Evolutionary conservation across 345 rosid genomes (phyloP).

Genomic region (Acer yangbiense): DNA sequence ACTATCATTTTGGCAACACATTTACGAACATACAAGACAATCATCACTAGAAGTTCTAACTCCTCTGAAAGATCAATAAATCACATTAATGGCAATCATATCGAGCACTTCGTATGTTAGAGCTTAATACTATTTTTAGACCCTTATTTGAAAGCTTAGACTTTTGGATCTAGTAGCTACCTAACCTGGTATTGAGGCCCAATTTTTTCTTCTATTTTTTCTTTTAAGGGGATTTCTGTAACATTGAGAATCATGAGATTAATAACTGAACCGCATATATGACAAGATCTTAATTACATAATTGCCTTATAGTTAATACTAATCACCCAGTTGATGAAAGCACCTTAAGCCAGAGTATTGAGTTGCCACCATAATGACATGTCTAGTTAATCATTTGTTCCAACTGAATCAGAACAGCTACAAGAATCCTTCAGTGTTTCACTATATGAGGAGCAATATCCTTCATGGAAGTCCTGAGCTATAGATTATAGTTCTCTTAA

Average conservation of each 20-base stretch:
- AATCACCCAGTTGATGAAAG: neutral
- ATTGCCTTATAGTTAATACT: neutral
- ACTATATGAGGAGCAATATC: neutral
- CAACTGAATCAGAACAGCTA: neutral
- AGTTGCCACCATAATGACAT: neutral
- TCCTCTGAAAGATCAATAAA: neutral
- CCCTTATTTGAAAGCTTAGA: neutral
- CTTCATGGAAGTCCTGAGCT: neutral
- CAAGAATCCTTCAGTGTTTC: neutral
- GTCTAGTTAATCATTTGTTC: neutral
- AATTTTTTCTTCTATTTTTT: too few species aligned
- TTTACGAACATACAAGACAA: neutral
- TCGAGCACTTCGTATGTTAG: neutral
- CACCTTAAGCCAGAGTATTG: neutral
- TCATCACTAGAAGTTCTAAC: slow-evolving; percentile 3
- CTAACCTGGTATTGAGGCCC: neutral
- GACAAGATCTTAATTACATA: neutral
- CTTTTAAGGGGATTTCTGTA: neutral
- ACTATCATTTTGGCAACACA: neutral
- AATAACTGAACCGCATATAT: neutral
- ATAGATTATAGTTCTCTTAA: neutral
- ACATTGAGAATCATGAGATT: neutral
- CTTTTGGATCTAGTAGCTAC: neutral
- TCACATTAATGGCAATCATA: neutral
- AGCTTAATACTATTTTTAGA: too few species aligned